phyloP scores from a whole-genome alignment of 2,329 filamentous ascomycete species.

The Aspergillus carbonarius region DNA sequence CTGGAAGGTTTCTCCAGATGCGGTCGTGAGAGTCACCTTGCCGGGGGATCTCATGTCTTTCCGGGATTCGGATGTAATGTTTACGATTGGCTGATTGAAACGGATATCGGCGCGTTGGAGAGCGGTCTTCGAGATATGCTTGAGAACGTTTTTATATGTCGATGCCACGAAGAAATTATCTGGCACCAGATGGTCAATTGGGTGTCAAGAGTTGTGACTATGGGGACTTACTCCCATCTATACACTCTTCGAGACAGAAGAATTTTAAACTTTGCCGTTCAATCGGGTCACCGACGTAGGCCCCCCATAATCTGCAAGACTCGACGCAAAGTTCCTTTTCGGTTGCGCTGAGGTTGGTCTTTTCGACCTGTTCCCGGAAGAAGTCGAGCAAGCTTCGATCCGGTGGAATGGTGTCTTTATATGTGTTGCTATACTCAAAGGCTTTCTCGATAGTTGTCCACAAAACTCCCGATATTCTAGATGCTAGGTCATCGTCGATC shows the following conservation, averaged over 20 bases:
- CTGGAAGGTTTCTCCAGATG: conserved; percentile 32
- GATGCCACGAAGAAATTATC: conserved; percentile 64
- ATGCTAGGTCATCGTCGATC: conserved; percentile 35
- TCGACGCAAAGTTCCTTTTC: conserved; percentile 53
- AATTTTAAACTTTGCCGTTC: conserved; percentile 62
- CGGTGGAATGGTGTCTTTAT: conserved; percentile 51
- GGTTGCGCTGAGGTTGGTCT: conserved; percentile 35
- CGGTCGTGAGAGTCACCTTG: conserved; percentile 47
- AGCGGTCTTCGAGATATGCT: conserved; percentile 51
- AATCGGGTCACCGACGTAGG: conserved; percentile 62
- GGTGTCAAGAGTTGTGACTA: neutral
- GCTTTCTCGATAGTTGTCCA: conserved; percentile 61
- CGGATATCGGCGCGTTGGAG: conserved; percentile 50
- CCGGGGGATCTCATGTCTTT: conserved; percentile 23
- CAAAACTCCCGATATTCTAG: conserved; percentile 45
- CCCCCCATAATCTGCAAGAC: conserved; percentile 62
- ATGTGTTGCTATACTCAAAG: conserved; percentile 58
- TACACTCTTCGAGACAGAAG: conserved; percentile 66
- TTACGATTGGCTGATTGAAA: conserved; percentile 46
- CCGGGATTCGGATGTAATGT: conserved; percentile 34
- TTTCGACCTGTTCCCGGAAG: conserved; percentile 51
- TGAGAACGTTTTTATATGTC: conserved; percentile 60
- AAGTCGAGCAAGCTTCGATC: conserved; percentile 58
- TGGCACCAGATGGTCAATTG: conserved; percentile 17
- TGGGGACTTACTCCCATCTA: conserved; percentile 55